Evolutionary conservation across 345 rosid species (phyloP).

Genomic region (Physaria fendleri): DNA sequence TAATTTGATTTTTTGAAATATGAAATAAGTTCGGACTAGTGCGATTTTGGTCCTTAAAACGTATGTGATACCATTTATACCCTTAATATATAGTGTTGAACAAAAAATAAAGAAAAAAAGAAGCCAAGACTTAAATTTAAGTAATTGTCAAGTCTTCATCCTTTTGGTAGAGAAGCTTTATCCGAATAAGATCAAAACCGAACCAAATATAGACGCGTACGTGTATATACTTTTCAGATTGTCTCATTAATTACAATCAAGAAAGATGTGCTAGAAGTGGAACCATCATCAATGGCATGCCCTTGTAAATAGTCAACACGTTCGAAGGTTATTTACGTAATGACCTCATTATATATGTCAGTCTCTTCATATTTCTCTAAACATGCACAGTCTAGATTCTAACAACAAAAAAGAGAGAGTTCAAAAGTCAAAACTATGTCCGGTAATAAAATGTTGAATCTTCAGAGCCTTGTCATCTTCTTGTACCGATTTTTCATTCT

Average conservation of each 20-base stretch:
- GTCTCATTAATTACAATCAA: conserved; percentile 4
- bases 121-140: not conserved
- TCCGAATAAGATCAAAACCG: not conserved
- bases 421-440: conserved; percentile 23
- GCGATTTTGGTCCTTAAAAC: no score
- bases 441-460: conserved; percentile 27
- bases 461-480: conserved; percentile 41
- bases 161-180: not conserved
- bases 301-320: conserved; percentile 5
- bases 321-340: conserved; percentile 20
- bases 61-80: no score
- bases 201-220: conserved; percentile 7
- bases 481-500: conserved; percentile 35
- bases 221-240: conserved; percentile 17
- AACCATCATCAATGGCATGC: conserved; percentile 16
- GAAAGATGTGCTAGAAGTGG: conserved; percentile 11
- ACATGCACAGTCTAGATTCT: conserved; percentile 30
- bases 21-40: not conserved
- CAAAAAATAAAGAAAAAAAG: not conserved
- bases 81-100: no score
- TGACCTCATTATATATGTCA: conserved; percentile 8
- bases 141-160: not conserved
- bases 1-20: no score
- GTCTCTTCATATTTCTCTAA: conserved; percentile 1
- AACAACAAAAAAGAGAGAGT: not conserved